Conservation (phyloP, 2,329 filamentous ascomycete genomes). For the Zymoseptoria ardabiliae region DNA sequence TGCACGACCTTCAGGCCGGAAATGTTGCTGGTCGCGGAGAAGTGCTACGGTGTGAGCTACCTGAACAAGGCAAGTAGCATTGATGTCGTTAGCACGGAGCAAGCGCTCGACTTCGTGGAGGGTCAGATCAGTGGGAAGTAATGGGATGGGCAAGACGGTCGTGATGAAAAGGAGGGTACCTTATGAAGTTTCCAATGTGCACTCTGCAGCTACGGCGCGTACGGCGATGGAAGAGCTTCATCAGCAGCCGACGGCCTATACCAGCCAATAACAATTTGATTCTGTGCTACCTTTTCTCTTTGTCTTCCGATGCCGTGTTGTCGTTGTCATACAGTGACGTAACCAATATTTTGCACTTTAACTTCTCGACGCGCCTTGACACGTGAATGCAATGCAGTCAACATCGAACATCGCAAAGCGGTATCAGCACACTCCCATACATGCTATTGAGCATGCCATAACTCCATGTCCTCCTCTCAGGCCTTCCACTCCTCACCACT, state of each 20-base stretch:
- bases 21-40: constrained; percentile 90
- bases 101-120: constrained; percentile 89
- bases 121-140: constrained; percentile 50
- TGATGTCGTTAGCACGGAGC: constrained; percentile 78
- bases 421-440: neutral
- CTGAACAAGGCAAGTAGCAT: constrained; percentile 88
- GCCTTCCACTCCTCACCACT: constrained; percentile 25
- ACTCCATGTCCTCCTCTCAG: constrained; percentile 20
- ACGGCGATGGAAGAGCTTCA: neutral
- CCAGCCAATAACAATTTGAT: neutral
- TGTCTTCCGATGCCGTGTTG: neutral
- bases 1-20: constrained; percentile 98
- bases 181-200: neutral
- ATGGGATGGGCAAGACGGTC: neutral
- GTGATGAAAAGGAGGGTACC: neutral
- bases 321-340: neutral
- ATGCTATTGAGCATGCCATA: neutral
- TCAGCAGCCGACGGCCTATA: neutral
- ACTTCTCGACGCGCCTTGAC: neutral
- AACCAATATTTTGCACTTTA: neutral
- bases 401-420: neutral
- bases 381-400: neutral
- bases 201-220: neutral
- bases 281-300: neutral
- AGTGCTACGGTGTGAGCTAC: constrained; percentile 95